Conservation (phyloP, 768 basidiomycete genomes). For the Tulasnella calospora region DNA sequence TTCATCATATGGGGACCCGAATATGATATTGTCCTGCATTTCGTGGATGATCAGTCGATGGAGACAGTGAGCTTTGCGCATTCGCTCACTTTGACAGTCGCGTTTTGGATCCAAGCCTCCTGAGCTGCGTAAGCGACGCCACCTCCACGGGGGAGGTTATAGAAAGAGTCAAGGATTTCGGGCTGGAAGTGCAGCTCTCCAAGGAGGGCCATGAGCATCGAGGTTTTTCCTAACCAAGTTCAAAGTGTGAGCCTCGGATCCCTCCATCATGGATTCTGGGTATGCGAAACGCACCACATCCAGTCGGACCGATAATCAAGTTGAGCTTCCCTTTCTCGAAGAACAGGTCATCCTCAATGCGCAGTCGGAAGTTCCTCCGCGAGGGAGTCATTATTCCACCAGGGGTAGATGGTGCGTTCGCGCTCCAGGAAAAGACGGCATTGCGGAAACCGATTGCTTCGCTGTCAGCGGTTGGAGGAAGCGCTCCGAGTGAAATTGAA, state of each 20-base stretch:
- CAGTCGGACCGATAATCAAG: constrained; percentile 39
- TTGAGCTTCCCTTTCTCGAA: constrained; percentile 39
- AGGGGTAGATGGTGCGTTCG: constrained; percentile 49
- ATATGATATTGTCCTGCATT: constrained; percentile 55
- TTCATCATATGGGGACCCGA: constrained; percentile 43
- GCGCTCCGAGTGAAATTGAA: constrained; percentile 21
- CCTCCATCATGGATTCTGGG: neutral
- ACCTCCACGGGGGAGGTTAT: constrained; percentile 58
- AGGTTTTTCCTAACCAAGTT: constrained; percentile 27
- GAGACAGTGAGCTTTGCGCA: neutral
- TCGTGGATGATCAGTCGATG: neutral
- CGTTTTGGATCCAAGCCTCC: constrained; percentile 81
- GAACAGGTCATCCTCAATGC: constrained; percentile 35
- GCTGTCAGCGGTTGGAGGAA: constrained; percentile 26
- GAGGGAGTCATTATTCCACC: constrained; percentile 42
- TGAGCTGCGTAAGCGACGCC: constrained; percentile 80
- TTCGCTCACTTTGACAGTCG: constrained; percentile 54
- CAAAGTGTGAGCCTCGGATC: neutral
- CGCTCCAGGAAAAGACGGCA: constrained; percentile 48
- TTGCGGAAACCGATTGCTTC: constrained; percentile 34
- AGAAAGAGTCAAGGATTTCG: constrained; percentile 50
- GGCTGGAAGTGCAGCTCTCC: constrained; percentile 42
- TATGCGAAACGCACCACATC: constrained; percentile 28
- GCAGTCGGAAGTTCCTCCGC: constrained; percentile 39
- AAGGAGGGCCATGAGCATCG: constrained; percentile 35